Percentiles rank a stretch among this genome's conserved stretches.
Evolutionary conservation across 2,329 filamentous ascomycete genomes (phyloP).

Genomic region (Neonectria magnoliae): DNA sequence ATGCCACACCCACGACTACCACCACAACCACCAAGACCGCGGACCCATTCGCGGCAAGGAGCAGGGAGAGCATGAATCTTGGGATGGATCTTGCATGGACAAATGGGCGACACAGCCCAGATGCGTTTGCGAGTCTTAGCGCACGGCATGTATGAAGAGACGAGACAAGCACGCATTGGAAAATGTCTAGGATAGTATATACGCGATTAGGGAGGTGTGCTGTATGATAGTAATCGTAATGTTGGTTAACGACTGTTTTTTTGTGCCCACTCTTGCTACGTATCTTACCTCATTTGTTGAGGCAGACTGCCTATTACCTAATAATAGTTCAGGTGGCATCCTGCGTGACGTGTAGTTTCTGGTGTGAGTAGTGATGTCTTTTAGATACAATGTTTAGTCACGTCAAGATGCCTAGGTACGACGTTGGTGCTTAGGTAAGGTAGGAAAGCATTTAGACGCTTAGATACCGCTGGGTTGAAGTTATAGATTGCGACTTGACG

Average conservation of each 20-base stretch:
- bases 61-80: conserved; percentile 76
- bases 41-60: conserved; percentile 60
- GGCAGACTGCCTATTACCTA: background rate
- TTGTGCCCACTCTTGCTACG: conserved; percentile 6
- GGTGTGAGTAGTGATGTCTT: too few relatives aligned
- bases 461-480: background rate
- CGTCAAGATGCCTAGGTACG: background rate
- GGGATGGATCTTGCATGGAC: conserved; percentile 72
- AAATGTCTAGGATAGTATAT: conserved; percentile 36
- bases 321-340: too few relatives aligned
- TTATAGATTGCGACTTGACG: background rate
- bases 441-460: background rate
- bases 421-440: too few relatives aligned
- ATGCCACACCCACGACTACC: conserved; percentile 39
- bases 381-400: background rate
- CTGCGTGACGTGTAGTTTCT: too few relatives aligned
- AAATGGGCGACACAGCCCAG: conserved; percentile 79
- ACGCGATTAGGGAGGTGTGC: conserved; percentile 30
- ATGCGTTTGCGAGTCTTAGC: conserved; percentile 81
- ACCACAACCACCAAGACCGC: conserved; percentile 37
- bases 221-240: conserved; percentile 45
- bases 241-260: conserved; percentile 33
- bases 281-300: background rate
- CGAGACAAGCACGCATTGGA: conserved; percentile 27
- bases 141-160: conserved; percentile 62